Percentiles rank a stretch among this genome's conserved stretches.
phyloP scores from a whole-genome alignment of 169 alveolate genomes.

The Cryptosporidium andersoni region DNA sequence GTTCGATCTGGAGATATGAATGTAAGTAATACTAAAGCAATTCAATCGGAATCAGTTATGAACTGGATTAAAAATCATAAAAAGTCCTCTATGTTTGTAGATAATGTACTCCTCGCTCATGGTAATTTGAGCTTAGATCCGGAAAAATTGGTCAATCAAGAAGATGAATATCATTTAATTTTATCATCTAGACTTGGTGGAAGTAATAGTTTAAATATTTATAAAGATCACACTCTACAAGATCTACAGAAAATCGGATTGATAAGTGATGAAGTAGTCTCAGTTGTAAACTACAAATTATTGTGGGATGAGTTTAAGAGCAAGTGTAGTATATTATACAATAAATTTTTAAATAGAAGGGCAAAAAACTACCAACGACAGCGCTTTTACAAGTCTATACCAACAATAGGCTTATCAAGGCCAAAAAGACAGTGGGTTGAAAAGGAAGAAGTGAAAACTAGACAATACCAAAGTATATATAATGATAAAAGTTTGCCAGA shows the following conservation, averaged over 20 bases:
- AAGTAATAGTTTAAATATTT: neutral
- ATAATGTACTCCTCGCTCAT: neutral
- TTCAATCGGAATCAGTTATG: constrained; percentile 46
- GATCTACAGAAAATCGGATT: too few relatives aligned
- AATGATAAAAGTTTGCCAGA: constrained; percentile 23
- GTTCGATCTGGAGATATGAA: neutral
- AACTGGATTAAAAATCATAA: constrained; percentile 44
- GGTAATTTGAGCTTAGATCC: neutral
- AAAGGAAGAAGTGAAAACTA: constrained; percentile 24
- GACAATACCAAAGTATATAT: constrained; percentile 60
- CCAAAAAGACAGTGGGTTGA: constrained; percentile 29
- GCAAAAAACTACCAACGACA: neutral
- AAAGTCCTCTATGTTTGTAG: neutral
- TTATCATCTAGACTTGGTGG: constrained; percentile 13
- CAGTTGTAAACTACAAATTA: neutral
- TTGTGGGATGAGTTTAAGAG: neutral
- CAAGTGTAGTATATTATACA: neutral
- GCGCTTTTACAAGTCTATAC: constrained; percentile 38
- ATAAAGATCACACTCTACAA: neutral
- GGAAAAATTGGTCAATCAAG: neutral
- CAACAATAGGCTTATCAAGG: constrained; percentile 28
- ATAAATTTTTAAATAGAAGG: constrained; percentile 25
- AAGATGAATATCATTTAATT: neutral
- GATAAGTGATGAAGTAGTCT: too few relatives aligned
- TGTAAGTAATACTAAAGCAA: neutral